phyloP scores from a whole-genome alignment of 2,329 filamentous ascomycete species.

The Phaeosphaeria sp. region DNA sequence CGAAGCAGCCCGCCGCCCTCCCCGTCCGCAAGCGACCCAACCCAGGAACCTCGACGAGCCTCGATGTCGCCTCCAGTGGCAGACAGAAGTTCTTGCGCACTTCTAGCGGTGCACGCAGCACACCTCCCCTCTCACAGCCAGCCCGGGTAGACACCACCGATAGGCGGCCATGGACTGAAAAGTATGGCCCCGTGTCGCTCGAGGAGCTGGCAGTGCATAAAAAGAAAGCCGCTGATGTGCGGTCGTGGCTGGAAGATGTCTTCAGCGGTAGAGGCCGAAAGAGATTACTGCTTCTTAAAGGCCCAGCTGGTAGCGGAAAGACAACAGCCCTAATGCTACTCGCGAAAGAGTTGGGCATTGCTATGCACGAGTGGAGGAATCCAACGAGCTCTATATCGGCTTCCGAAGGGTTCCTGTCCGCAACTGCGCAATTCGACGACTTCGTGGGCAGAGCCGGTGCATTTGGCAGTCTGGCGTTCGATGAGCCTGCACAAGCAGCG shows the following conservation, averaged over 20 bases:
- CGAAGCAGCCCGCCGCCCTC: slow-evolving; percentile 28
- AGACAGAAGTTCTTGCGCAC: slow-evolving; percentile 56
- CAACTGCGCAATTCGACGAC: slow-evolving; percentile 85
- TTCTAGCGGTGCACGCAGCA: slow-evolving; percentile 39
- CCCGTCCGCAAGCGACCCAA: slow-evolving; percentile 41
- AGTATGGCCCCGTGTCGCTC: slow-evolving; percentile 75
- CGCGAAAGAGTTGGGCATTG: slow-evolving; percentile 75
- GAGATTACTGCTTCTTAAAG: slow-evolving; percentile 83
- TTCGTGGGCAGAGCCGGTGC: slow-evolving; percentile 84
- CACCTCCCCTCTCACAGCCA: slow-evolving; percentile 36
- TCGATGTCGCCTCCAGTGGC: slow-evolving; percentile 27
- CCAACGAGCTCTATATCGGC: slow-evolving; percentile 69
- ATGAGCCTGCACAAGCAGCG: slow-evolving; percentile 20
- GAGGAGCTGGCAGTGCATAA: slow-evolving; percentile 94
- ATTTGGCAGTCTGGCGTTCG: slow-evolving; percentile 73
- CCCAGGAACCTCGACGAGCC: slow-evolving; percentile 19
- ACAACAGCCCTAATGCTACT: slow-evolving; percentile 85
- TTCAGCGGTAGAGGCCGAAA: slow-evolving; percentile 67
- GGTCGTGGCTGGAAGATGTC: slow-evolving; percentile 80
- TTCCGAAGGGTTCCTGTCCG: slow-evolving; percentile 70
- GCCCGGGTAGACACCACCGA: slow-evolving; percentile 55
- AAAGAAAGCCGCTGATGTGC: slow-evolving; percentile 88
- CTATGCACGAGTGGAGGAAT: slow-evolving; percentile 91
- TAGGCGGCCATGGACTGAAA: slow-evolving; percentile 83
- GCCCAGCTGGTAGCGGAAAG: slow-evolving; percentile 89